Base-by-base conservation (phyloP, 2,329 filamentous ascomycete genomes). In the Cladosporium sp. region DNA sequence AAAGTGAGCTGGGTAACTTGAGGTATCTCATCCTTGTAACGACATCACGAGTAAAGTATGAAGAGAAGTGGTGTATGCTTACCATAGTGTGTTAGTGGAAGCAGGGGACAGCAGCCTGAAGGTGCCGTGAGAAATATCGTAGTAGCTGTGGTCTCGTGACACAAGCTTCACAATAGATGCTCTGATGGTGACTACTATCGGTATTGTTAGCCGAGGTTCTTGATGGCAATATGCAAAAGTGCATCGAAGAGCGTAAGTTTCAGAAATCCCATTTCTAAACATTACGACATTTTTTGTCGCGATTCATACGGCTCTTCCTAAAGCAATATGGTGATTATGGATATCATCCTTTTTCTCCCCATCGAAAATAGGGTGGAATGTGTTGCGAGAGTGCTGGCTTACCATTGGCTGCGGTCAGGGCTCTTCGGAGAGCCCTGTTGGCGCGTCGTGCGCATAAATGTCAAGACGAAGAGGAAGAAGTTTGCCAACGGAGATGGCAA, bases 221-320 rank as follows among this genome's bases (percentile, higher is more conserved):
- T 12, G 7, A 28, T 13, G 12, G 17, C 17, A 22, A 32, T 48
- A 19, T 50, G 9, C 22, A 25, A 32, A 50, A 36, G 34, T 36
- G 47, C 28, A 24, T 32, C 37, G 34, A 35, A 50, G 34, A 22
- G 34, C 19, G 34, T 50, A 22, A 36, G 34, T 57, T 50, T 76
- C 73, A 75, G 73, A 45, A 71, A 67, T 75, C 74, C 74, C 69
- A 68, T 63, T 76, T 72, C 73, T 78, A 78, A 78, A 75, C 76
- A 78, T 75, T 76, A 77, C 75, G 67, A 71, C 73, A 70, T 68
- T 70, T 70, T 77, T 77, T 75, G 71, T 72, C 56, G 73, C 73
- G 73, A 73, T 77, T 79, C 76, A 77, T 79, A 74, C 77, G 77
- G 77, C 77, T 79, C 77, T 79, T 79, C 77, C 77, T 79, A 77